Percentiles rank a stretch among this genome's conserved stretches.
phyloP scores from a whole-genome alignment of 345 rosid genomes.

The Eutrema heterophyllum region DNA sequence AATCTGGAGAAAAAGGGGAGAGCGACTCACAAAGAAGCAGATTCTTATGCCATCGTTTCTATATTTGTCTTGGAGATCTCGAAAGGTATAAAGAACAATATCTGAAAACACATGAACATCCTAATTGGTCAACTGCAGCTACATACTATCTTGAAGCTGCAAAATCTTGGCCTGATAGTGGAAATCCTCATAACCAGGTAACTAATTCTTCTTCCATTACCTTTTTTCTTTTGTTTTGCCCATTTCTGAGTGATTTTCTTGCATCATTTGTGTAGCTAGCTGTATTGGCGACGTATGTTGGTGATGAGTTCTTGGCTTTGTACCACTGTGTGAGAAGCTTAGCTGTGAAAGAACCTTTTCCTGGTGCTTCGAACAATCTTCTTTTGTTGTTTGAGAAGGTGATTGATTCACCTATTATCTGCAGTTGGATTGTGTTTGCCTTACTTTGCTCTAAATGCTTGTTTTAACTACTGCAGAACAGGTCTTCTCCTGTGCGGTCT shows the following conservation, averaged over 20 bases:
- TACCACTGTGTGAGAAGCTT: slow-evolving; percentile 93
- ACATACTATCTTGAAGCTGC: slow-evolving; percentile 74
- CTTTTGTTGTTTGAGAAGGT: slow-evolving; percentile 74
- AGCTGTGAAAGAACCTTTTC: slow-evolving; percentile 92
- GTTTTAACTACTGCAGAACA: slow-evolving; percentile 58
- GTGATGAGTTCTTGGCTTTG: slow-evolving; percentile 83
- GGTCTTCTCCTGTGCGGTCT: slow-evolving; percentile 43
- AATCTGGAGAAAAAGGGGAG: slow-evolving; percentile 21
- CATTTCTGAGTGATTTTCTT: background rate
- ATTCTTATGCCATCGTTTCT: slow-evolving; percentile 76
- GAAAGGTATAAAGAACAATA: slow-evolving; percentile 79
- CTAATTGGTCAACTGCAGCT: slow-evolving; percentile 79
- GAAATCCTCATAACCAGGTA: slow-evolving; percentile 93
- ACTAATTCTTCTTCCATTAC: background rate
- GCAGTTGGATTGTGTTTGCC: background rate
- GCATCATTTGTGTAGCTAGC: slow-evolving; percentile 52
- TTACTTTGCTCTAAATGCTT: slow-evolving; percentile 23
- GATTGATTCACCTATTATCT: slow-evolving; percentile 16
- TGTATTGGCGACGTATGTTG: slow-evolving; percentile 78
- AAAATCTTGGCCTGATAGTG: slow-evolving; percentile 74
- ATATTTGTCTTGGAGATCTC: slow-evolving; percentile 88
- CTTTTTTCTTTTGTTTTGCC: background rate
- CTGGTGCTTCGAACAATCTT: slow-evolving; percentile 85
- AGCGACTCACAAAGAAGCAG: slow-evolving; percentile 37
- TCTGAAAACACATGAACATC: slow-evolving; percentile 36